Evolutionary conservation across 306 rosid genomes (phyloP).

Genomic region (Citrullus colocynthis): DNA sequence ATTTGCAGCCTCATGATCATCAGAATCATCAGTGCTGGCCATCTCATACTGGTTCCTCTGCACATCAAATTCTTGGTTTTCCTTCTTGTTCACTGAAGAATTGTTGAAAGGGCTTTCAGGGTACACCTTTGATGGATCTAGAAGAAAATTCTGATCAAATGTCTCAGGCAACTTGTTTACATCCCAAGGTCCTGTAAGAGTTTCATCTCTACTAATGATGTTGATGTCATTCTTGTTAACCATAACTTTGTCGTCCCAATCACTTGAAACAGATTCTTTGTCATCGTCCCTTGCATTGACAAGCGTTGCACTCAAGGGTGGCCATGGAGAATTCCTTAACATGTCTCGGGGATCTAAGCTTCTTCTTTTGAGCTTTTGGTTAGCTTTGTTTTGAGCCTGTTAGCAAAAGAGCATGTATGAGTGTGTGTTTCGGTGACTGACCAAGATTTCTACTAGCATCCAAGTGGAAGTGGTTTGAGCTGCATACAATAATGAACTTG

Average conservation of each 20-base stretch:
- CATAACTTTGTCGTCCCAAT: slow-evolving; percentile 42
- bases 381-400: slow-evolving; percentile 29
- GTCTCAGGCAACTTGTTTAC: slow-evolving; percentile 26
- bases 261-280: slow-evolving; percentile 42
- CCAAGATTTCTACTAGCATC: background rate
- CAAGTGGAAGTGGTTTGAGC: background rate
- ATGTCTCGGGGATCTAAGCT: slow-evolving; percentile 71
- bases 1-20: slow-evolving; percentile 59
- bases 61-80: slow-evolving; percentile 19
- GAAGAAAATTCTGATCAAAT: slow-evolving; percentile 25
- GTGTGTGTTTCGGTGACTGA: background rate
- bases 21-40: slow-evolving; percentile 43
- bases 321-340: slow-evolving; percentile 30
- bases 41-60: slow-evolving; percentile 24
- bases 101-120: slow-evolving; percentile 16
- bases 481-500: background rate
- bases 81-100: slow-evolving; percentile 18
- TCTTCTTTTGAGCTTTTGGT: slow-evolving; percentile 35
- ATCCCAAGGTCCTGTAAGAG: slow-evolving; percentile 51
- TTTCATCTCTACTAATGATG: slow-evolving; percentile 36
- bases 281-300: slow-evolving; percentile 39
- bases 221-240: slow-evolving; percentile 38
- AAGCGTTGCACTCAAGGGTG: slow-evolving; percentile 5
- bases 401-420: background rate
- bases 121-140: slow-evolving; percentile 30